phyloP scores from a whole-genome alignment of 805 yeast species.

The Teunomyces kruisii region DNA sequence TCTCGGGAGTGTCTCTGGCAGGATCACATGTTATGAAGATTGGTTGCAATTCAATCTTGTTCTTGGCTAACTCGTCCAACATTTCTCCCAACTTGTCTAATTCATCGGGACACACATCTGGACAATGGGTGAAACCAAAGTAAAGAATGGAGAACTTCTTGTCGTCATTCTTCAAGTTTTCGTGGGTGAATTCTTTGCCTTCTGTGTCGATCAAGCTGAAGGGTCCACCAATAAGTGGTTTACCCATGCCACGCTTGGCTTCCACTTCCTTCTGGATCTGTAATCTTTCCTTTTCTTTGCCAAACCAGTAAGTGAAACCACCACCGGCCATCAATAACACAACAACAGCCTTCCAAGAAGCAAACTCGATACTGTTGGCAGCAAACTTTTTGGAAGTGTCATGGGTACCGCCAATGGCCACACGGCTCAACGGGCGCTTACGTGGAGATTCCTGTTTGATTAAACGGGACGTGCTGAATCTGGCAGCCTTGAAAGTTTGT shows the following conservation, averaged over 20 bases:
- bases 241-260: constrained; percentile 84
- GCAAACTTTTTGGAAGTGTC: constrained; percentile 35
- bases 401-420: constrained; percentile 66
- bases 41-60: constrained; percentile 68
- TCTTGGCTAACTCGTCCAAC: constrained; percentile 54
- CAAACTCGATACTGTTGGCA: constrained; percentile 59
- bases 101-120: constrained; percentile 98
- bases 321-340: constrained; percentile 70
- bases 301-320: constrained; percentile 68
- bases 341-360: constrained; percentile 81
- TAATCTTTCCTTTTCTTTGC: constrained; percentile 72
- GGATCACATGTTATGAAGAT: constrained; percentile 97
- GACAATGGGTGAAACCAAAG: constrained; percentile 97
- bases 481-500: constrained; percentile 7
- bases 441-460: background rate
- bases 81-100: constrained; percentile 85
- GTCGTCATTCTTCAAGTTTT: constrained; percentile 61
- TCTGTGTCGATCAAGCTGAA: constrained; percentile 71
- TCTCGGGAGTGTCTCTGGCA: constrained; percentile 86
- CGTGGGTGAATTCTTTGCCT: constrained; percentile 72
- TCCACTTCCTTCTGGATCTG: constrained; percentile 78
- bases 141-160: constrained; percentile 78
- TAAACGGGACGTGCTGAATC: background rate
- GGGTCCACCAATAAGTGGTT: constrained; percentile 90
- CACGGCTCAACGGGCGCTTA: constrained; percentile 71